Evolutionary conservation across 305 asterid species (phyloP), one percentile per base, ranked within the genome.

Genomic region (Euphrasia arctica): DNA sequence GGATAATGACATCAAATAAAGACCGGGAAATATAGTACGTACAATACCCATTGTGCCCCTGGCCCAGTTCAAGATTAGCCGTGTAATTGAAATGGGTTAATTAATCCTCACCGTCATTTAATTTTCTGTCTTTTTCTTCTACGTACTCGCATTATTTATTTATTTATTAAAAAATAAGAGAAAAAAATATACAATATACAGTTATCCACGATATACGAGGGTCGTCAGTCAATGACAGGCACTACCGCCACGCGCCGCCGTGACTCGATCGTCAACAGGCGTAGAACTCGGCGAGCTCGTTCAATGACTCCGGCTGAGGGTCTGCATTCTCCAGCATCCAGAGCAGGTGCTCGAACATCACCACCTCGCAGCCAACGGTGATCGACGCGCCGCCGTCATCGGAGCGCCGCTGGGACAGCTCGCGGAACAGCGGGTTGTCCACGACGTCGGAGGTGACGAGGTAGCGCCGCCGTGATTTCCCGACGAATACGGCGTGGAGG

Each of bases 261-360:
- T 11, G 9, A 1, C 8, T 9, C 43, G 28, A 58, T 3, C 14
- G 47, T 87, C 73, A 84, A 64, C 94, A 88, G 3, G 96, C 80
- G 75, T 91, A 91, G 36, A 88, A 88, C 54, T 88, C 91, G 29
- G 80, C 98, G 41, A 91, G 90, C 78, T 88, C 98, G 6, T 86
- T 83, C 64, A 91, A 22, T 5, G 95, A 82, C 39, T 91, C 96
- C 31, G 94, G 86, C 72, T 85, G 96, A 51, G 91, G 91, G 78
- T 91, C 98, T 63, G 87, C 96, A 69, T 91, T 88, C 66, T 88
- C 87, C 6, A 91, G 93, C 98, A 91, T 91, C 98, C 98, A 91
- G 0, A 91, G 82, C 28, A 91, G 84, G 78, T 91, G 98, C 57
- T 91, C 98, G 71, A 91, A 91, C 59, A 91, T 79, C 52, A 91